Evolutionary conservation across 1,139 yeast species (phyloP), one percentile per base, ranked within the genome.

Genomic region (Kazachstania sp.): DNA sequence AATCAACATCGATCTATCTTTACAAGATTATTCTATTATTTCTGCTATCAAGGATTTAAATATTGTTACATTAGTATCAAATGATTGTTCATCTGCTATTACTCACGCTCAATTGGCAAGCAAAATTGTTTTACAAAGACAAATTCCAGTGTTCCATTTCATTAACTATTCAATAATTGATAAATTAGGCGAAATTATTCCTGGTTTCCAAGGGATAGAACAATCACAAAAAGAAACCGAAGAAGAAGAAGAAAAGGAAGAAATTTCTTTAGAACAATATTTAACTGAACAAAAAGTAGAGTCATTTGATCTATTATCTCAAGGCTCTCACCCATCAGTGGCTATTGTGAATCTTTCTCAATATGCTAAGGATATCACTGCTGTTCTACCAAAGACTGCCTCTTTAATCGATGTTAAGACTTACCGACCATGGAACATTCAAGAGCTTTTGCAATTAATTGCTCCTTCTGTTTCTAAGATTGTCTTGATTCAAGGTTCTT

Each of bases 1-100:
- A 12, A 67, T 84, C 47, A 86, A 82, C 57, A 80, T 81, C 41
- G 79, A 78, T 53, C 65, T 84, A 50, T 51, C 69, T 37, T 66
- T 71, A 48, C 72, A 72, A 53, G 95, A 87, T 63, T 86, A 72
- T 62, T 76, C 84, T 9, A 70, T 77, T 31, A 76, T 86, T 32
- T 72, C 90, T 15, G 77, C 86, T 11, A 71, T 86, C 55, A 79
- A 90, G 60, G 94, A 86, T 64, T 71, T 83, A 44, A 78, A 79
- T 18, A 75, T 73, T 54, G 77, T 81, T 11, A 72, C 84, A 29
- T 66, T 87, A 51, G 74, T 87, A 47, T 84, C 95, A 11, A 81
- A 78, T 56, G 69, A 72, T 39, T 64, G 75, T 5, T 66, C 69
- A 31, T 86, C 83, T 54, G 71, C 83, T 9, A 67, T 71, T 44